These are phyloP conservation scores for Suhomyces ambrosiae DNA, from an alignment of 1,139 yeast genomes.

Conservation along the genomic window DNA sequence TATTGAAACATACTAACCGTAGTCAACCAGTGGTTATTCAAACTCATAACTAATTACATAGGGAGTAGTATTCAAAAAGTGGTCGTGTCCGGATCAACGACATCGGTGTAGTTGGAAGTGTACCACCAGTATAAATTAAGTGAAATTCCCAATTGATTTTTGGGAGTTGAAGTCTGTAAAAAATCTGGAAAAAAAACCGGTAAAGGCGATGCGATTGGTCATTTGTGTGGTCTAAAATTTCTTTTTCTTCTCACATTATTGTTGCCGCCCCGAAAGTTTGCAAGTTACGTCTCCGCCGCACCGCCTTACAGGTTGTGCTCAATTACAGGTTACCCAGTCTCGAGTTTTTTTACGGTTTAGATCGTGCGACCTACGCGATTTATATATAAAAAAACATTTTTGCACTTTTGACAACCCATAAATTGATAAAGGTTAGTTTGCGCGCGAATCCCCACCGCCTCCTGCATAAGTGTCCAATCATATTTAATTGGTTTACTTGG, in stretches of 20 bases:
- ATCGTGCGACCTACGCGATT: conserved; percentile 12
- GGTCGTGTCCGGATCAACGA: conserved; percentile 20
- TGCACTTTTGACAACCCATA: conserved; percentile 16
- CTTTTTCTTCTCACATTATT: conserved; percentile 9
- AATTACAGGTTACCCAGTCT: conserved; percentile 4
- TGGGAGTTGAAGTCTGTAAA: conserved; percentile 12
- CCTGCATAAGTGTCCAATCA: conserved; percentile 6
- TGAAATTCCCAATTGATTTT: conserved; percentile 12
- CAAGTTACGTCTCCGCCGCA: conserved; percentile 6
- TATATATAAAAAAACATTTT: conserved; percentile 18
- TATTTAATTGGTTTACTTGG: conserved; percentile 9
- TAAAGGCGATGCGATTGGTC: conserved; percentile 17
- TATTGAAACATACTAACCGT: no score
- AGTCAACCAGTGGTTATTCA: no score
- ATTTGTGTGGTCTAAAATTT: conserved; percentile 13
- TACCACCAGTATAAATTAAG: conserved; percentile 16
- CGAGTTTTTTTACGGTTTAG: conserved; percentile 11
- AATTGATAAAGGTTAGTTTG: conserved; percentile 5
- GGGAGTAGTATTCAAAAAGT: neutral
- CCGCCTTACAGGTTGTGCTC: conserved; percentile 1
- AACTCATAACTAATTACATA: neutral
- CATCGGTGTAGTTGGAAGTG: conserved; percentile 4
- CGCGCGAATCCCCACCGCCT: conserved; percentile 11
- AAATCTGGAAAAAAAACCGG: conserved; percentile 14
- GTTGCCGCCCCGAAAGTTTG: conserved; percentile 7